A percentile compares a stretch with the other conserved stretches of the same genome.
Evolutionary conservation across 208 protist species (phyloP).

Genomic region (Trypanosoma brucei): DNA sequence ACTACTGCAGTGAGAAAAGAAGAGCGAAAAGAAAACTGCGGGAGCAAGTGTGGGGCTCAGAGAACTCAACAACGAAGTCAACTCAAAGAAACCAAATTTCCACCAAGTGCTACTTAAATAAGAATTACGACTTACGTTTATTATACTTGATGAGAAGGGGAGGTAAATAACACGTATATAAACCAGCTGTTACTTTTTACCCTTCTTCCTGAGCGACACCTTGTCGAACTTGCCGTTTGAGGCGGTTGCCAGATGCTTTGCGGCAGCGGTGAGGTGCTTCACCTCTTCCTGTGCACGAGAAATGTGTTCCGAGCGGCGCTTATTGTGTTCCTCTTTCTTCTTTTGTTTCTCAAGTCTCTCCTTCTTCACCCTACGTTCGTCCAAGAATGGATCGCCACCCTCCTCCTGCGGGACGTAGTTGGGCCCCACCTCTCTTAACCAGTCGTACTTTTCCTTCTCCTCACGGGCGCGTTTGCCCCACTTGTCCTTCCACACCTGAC

Average conservation of each 20-base stretch:
- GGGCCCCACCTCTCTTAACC: constrained; percentile 88
- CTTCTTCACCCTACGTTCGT: constrained; percentile 82
- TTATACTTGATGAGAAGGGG: too few relatives aligned
- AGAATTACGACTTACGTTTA: too few relatives aligned
- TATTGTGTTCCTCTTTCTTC: constrained; percentile 91
- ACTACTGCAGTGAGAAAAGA: too few relatives aligned
- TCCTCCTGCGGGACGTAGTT: constrained; percentile 81
- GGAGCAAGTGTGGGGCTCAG: too few relatives aligned
- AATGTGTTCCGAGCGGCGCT: constrained; percentile 73
- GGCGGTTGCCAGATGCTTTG: constrained; percentile 73
- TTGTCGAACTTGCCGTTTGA: constrained; percentile 92
- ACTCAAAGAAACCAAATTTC: too few relatives aligned
- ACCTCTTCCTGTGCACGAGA: constrained; percentile 72
- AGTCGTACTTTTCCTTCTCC: constrained; percentile 88
- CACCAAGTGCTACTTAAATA: too few relatives aligned
- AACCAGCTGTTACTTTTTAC: constrained; percentile 12
- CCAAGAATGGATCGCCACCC: constrained; percentile 90
- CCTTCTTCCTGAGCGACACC: constrained; percentile 22
- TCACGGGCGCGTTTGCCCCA: constrained; percentile 90
- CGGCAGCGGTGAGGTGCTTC: constrained; percentile 65
- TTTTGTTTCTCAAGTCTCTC: constrained; percentile 79
- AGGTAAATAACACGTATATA: neutral
- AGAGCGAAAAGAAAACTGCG: too few relatives aligned
- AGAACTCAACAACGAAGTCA: too few relatives aligned
- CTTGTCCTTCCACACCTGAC: constrained; percentile 89